Percentiles rank a stretch among this genome's conserved stretches.
Evolutionary conservation across 441 rosid genomes (phyloP).

Genomic region (Sinapis alba): DNA sequence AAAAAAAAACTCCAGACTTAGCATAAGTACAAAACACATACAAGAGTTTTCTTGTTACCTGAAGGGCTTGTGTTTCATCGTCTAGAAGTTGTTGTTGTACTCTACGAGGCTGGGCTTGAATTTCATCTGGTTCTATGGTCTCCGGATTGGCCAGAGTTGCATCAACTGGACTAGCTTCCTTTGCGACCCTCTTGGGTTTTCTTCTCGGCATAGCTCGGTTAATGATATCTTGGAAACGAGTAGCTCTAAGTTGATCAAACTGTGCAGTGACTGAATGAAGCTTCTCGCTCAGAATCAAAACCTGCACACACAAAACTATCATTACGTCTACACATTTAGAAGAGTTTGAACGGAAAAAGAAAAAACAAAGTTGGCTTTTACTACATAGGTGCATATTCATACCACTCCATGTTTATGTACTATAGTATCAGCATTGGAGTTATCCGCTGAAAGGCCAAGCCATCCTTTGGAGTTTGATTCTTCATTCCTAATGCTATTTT

Average conservation of each 20-base stretch:
- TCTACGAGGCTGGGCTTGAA: slow-evolving; percentile 54
- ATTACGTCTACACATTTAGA: slow-evolving; percentile 2
- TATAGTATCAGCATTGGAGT: slow-evolving; percentile 69
- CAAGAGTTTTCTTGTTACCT: slow-evolving; percentile 50
- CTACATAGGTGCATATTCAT: slow-evolving; percentile 40
- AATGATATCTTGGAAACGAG: slow-evolving; percentile 89
- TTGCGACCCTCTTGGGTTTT: slow-evolving; percentile 51
- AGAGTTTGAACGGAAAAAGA: neutral
- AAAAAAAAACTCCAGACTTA: slow-evolving; percentile 3
- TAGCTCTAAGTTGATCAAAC: slow-evolving; percentile 88
- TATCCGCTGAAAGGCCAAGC: slow-evolving; percentile 66
- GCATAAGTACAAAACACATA: slow-evolving; percentile 10
- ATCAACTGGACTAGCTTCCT: slow-evolving; percentile 48
- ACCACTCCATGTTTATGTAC: slow-evolving; percentile 99
- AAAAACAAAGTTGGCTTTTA: slow-evolving; percentile 20
- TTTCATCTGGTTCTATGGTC: slow-evolving; percentile 49
- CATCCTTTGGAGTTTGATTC: slow-evolving; percentile 78
- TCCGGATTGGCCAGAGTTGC: slow-evolving; percentile 43
- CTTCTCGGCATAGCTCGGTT: slow-evolving; percentile 78
- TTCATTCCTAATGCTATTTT: slow-evolving; percentile 70
- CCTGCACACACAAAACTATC: slow-evolving; percentile 47
- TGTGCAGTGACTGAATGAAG: slow-evolving; percentile 83
- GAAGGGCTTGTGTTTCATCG: slow-evolving; percentile 92
- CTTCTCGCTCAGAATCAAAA: slow-evolving; percentile 88
- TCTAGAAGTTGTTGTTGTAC: slow-evolving; percentile 77